Conservation (phyloP, 148 eudicot genomes). For the Rhododendron griersonianum region DNA sequence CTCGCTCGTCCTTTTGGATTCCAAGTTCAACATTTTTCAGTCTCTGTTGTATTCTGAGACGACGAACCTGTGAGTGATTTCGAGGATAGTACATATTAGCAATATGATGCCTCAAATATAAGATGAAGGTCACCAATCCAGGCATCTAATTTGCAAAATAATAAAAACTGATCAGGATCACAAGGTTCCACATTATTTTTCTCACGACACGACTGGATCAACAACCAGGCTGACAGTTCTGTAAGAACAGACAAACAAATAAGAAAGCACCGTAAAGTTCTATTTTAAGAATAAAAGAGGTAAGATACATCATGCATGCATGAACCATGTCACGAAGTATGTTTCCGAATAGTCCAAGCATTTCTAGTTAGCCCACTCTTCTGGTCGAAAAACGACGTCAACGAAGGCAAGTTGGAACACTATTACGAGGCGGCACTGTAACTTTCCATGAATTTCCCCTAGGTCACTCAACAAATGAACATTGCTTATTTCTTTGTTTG, state of each 20-base stretch:
- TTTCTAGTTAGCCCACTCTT: background rate
- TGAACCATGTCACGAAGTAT: background rate
- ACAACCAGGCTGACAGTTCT: background rate
- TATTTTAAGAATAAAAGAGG: background rate
- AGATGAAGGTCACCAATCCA: background rate
- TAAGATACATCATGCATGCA: background rate
- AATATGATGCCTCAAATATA: background rate
- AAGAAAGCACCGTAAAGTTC: background rate
- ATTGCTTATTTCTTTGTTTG: background rate
- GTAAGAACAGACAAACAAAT: background rate
- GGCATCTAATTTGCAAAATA: background rate
- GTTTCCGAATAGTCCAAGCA: background rate
- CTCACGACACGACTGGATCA: background rate
- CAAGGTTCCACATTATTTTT: background rate
- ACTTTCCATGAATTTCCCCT: background rate
- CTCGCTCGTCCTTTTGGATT: conserved; percentile 61
- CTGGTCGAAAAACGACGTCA: background rate
- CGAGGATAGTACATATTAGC: background rate
- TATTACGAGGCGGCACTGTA: background rate
- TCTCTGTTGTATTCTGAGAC: conserved; percentile 90
- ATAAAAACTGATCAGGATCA: background rate
- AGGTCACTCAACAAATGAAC: background rate
- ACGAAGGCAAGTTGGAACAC: background rate
- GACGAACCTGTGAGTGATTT: conserved; percentile 57
- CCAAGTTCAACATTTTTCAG: conserved; percentile 75